Conservation (phyloP, 495 filamentous ascomycete genomes). For the Aspergillus coremiiformis region DNA sequence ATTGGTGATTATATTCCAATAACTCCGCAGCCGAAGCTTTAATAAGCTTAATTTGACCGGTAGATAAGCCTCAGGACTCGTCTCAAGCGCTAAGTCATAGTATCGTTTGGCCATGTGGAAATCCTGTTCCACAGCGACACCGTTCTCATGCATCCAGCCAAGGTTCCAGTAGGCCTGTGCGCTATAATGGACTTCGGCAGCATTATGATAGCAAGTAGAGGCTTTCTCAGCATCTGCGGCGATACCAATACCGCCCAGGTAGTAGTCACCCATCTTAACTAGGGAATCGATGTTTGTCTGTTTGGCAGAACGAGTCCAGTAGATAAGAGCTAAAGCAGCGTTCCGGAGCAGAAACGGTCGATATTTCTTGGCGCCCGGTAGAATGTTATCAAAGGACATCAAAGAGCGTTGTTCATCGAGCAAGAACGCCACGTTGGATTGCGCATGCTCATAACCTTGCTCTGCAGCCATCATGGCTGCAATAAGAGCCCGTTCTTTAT, state of each 20-base stretch:
- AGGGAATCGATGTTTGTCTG: constrained; percentile 89
- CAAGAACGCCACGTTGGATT: constrained; percentile 90
- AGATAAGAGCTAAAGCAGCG: constrained; percentile 73
- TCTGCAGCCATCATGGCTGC: constrained; percentile 89
- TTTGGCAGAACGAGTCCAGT: constrained; percentile 93
- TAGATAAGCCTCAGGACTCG: constrained; percentile 89
- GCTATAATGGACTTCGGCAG: constrained; percentile 82
- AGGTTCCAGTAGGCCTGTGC: constrained; percentile 96
- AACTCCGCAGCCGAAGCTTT: constrained; percentile 76
- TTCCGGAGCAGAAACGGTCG: constrained; percentile 54
- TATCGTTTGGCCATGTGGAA: constrained; percentile 95
- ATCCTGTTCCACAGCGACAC: constrained; percentile 85
- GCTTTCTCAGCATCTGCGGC: constrained; percentile 72
- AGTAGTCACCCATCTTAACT: constrained; percentile 99
- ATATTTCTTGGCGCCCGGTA: constrained; percentile 34
- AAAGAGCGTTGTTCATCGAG: constrained; percentile 73
- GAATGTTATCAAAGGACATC: constrained; percentile 40
- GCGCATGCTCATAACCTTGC: constrained; percentile 87
- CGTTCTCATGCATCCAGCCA: constrained; percentile 99
- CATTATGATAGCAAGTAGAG: constrained; percentile 83
- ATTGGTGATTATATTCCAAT: constrained; percentile 88
- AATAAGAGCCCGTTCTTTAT: constrained; percentile 76
- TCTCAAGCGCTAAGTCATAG: constrained; percentile 87
- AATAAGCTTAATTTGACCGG: constrained; percentile 83
- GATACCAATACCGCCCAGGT: constrained; percentile 71